Evolutionary conservation across 2,329 filamentous ascomycete species (phyloP), one percentile per base, ranked within the genome.

Genomic region (Colletotrichum siamense): DNA sequence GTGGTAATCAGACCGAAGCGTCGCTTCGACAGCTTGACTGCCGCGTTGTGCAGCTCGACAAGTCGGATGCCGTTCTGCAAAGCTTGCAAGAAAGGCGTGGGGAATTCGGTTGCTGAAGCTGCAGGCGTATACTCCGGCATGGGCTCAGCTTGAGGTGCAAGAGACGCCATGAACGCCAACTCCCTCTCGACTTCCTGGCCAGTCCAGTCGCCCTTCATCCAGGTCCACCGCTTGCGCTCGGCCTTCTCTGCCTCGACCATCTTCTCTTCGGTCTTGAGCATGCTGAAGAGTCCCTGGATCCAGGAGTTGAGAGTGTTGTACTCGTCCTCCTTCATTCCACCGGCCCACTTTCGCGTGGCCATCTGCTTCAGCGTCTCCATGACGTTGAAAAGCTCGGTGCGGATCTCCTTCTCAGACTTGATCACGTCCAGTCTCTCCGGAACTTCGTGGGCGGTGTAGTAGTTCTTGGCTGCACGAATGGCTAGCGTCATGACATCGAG

Each of bases 391-490:
- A 99, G 88, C 80, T 99, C 96, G 67, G 94, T 90, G 57, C 97
- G 93, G 64, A 99, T 94, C 79, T 94, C 91, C 78, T 94, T 95
- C 84, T 99, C 97, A 1, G 95, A 93, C 84, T 95, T 96, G 85
- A 99, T 98, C 32, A 94, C 88, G 81, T 97, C 95, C 22, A 99
- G 88, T 49, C 95, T 93, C 79, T 97, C 94, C 2, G 96, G 95
- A 69, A 96, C 91, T 81, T 98, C 95, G 83, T 99, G 97, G 6
- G 95, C 92, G 0, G 96, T 98, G 85, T 99, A 99, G 86, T 99
- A 99, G 81, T 98, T 94, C 86, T 98, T 98, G 68, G 97, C 97
- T 2, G 96, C 96, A 69, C 96, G 92, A 79, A 99, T 99, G n/a
- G 96, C 96, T 69, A 99, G 89, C 1, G 97, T 99, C 82, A 97